These are phyloP conservation scores for Dryas alaskensis DNA, from an alignment of 306 rosid genomes.

Conservation along the genomic window DNA sequence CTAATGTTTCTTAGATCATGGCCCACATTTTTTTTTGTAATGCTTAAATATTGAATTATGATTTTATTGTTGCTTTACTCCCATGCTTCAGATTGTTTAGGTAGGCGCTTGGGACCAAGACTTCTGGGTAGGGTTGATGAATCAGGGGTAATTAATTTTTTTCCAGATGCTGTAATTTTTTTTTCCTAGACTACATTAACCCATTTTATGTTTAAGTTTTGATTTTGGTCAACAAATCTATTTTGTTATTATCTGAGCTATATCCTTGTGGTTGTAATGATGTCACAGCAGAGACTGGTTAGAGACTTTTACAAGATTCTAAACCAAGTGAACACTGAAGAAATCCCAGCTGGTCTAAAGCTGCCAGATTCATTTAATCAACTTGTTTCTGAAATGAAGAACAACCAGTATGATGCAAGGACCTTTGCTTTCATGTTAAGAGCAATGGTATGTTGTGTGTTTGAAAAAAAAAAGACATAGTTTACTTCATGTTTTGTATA, in stretches of 20 bases:
- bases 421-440: constrained; percentile 76
- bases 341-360: constrained; percentile 71
- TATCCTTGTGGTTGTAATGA: constrained; percentile 31
- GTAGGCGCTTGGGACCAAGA: constrained; percentile 97
- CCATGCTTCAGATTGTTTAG: constrained; percentile 82
- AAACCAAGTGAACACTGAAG: constrained; percentile 79
- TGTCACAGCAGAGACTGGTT: constrained; percentile 71
- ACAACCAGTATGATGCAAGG: constrained; percentile 75
- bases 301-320: constrained; percentile 82
- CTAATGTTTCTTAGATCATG: constrained; percentile 17
- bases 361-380: constrained; percentile 80
- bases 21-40: constrained; percentile 17
- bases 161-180: constrained; percentile 7
- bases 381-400: constrained; percentile 84
- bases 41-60: constrained; percentile 21
- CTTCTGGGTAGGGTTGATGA: constrained; percentile 92
- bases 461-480: background rate
- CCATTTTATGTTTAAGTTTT: background rate
- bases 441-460: constrained; percentile 72
- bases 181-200: background rate
- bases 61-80: constrained; percentile 30
- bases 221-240: constrained; percentile 10
- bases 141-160: constrained; percentile 74
- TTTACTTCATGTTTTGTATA: background rate
- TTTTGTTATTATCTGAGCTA: constrained; percentile 25